Percentiles rank a stretch among this genome's conserved stretches.
Conservation (phyloP, 1,139 yeast genomes). For the Arxiozyma bovina region DNA sequence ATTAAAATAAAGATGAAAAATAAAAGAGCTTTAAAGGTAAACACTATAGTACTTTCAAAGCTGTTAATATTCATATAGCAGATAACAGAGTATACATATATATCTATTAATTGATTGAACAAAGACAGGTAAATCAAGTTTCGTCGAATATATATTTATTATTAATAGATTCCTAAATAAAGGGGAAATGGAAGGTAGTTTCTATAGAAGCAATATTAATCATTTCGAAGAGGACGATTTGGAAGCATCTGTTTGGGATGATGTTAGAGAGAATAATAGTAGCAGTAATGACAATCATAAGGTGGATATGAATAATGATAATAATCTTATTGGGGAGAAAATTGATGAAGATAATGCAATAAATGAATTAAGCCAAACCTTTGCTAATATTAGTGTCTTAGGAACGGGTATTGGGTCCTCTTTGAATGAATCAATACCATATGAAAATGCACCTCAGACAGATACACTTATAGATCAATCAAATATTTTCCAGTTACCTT, state of each 20-base stretch:
- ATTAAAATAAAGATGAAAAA: not conserved
- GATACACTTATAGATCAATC: not conserved
- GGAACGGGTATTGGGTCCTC: not conserved
- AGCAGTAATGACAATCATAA: too few species aligned
- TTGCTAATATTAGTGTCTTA: constrained; percentile 10
- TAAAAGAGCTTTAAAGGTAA: not conserved
- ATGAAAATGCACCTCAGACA: not conserved
- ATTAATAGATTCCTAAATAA: not conserved
- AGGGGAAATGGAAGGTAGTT: not conserved
- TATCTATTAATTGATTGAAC: not conserved
- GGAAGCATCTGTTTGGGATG: constrained; percentile 29
- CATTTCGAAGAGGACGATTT: constrained; percentile 18
- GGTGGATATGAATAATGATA: too few species aligned
- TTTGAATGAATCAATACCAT: not conserved
- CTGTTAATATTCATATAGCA: not conserved
- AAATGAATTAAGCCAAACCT: constrained; percentile 18
- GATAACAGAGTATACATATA: not conserved
- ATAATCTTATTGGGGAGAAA: constrained; percentile 25
- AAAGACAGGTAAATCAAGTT: not conserved
- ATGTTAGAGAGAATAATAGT: constrained; percentile 5
- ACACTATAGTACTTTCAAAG: not conserved
- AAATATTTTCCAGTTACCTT: not conserved
- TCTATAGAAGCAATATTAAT: constrained; percentile 10
- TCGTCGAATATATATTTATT: too few species aligned
- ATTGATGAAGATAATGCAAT: constrained; percentile 5